These are phyloP conservation scores for Scheffersomyces parashehatae DNA, from an alignment of 1,139 yeast genomes.

Conservation along the genomic window DNA sequence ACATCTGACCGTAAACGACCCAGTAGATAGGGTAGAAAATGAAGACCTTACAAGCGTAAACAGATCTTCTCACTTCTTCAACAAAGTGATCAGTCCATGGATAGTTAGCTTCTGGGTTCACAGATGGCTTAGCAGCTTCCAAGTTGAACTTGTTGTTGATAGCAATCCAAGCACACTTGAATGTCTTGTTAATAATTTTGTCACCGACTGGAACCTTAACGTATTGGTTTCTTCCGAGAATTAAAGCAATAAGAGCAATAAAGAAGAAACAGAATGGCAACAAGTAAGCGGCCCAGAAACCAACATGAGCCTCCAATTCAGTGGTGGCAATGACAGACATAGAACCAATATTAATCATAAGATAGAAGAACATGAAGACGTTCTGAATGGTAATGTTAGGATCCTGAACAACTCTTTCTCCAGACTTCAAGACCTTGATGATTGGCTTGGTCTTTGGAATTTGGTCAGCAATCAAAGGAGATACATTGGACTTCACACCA, in stretches of 20 bases:
- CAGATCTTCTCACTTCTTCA: conserved; percentile 59
- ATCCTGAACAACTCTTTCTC: conserved; percentile 26
- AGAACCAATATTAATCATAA: conserved; percentile 28
- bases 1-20: conserved; percentile 69
- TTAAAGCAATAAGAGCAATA: conserved; percentile 55
- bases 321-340: conserved; percentile 28
- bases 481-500: conserved; percentile 76
- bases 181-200: conserved; percentile 58
- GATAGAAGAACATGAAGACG: conserved; percentile 28
- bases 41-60: conserved; percentile 65
- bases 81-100: conserved; percentile 65
- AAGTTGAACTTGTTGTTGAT: conserved; percentile 50
- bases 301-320: conserved; percentile 22
- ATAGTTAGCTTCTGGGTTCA: conserved; percentile 40
- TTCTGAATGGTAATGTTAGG: conserved; percentile 28
- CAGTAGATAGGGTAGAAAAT: conserved; percentile 64
- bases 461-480: conserved; percentile 82
- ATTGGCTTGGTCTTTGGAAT: conserved; percentile 30
- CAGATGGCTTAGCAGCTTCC: conserved; percentile 57
- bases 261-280: conserved; percentile 70
- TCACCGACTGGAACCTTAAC: conserved; percentile 65
- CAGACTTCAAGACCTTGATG: conserved; percentile 24
- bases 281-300: conserved; percentile 34
- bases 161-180: conserved; percentile 49
- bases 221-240: conserved; percentile 58